Evolutionary conservation across 202 grass and related monocot genomes (phyloP), one percentile per base, ranked within the genome.

Genomic region (Saccharum hybrid): DNA sequence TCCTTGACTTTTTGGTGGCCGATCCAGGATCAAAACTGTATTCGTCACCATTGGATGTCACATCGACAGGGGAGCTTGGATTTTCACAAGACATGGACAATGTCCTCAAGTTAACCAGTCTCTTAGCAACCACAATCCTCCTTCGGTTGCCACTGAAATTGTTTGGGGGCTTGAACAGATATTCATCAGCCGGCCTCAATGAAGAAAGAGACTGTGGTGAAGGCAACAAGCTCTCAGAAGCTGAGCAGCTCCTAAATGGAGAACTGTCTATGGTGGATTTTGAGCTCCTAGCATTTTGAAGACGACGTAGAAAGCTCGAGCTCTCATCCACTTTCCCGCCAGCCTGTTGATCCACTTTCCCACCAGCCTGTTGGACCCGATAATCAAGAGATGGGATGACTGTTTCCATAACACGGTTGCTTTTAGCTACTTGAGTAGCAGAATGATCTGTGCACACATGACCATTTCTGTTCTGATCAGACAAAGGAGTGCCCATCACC

Each of bases 111-210:
- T 63, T 75, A 77, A 37, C 36, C 36, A 68, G 49, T 52, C 63
- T 75, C 86, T 88, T 88, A 48, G 60, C 6, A 22, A 7, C 68
- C n/a, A 80, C 81, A 74, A 79, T 79, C 23, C 66, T 84, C 75
- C 86, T 80, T 61, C 10, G 10, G 9, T 75, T 80, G 28, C 86
- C 81, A 7, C 51, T 88, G 19, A 68, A 57, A 21, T 57, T 21
- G 52, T 88, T 38, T 37, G 36, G 51, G 51, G 51, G 7, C 18
- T 7, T 52, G 48, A 52, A 5, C 14, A 52, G 48, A 51, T 51
- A 4, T 51, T 51, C 48, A 51, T 51, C 15, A 18, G 48, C 15
- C 15, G 15, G 15, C 14, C 16, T 56, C 16, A 19, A 56, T 56
- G 6, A 19, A 8, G 51, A 56, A 56, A 56, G 51, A 56, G 18